Conservation (phyloP, 495 filamentous ascomycete species). For the Gamarada debralockiae region DNA sequence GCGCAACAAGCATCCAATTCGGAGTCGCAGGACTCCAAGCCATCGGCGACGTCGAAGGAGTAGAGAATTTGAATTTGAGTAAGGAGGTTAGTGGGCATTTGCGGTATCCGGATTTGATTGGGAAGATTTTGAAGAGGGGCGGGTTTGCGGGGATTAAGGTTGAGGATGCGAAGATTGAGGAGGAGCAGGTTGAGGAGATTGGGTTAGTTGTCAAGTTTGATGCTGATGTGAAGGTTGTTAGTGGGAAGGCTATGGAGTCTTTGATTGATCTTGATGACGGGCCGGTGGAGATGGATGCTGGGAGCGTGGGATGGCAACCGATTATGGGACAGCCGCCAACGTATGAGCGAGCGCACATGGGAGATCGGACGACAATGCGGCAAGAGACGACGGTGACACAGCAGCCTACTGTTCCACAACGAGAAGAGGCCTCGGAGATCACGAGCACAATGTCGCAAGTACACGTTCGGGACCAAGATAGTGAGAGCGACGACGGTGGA, state of each 20-base stretch:
- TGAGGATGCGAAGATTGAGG: slow-evolving; percentile 36
- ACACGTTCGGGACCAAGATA: background rate
- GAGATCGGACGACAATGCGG: no score
- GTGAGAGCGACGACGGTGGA: background rate
- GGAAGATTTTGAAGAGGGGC: slow-evolving; percentile 47
- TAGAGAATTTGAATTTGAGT: slow-evolving; percentile 54
- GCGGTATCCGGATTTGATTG: slow-evolving; percentile 49
- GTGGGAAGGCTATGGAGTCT: background rate
- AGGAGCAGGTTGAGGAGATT: slow-evolving; percentile 23
- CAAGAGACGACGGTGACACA: background rate
- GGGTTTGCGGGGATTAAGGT: slow-evolving; percentile 47
- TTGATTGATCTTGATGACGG: background rate
- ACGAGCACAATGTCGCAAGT: background rate
- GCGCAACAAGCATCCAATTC: slow-evolving; percentile 47
- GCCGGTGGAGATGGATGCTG: background rate
- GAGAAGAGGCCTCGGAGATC: background rate
- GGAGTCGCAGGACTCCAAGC: slow-evolving; percentile 55
- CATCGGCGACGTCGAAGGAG: slow-evolving; percentile 45
- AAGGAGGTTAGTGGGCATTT: slow-evolving; percentile 49
- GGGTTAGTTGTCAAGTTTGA: background rate
- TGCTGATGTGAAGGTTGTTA: background rate
- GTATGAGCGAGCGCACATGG: no score
- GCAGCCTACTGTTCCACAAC: background rate
- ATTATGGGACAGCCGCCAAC: no score
- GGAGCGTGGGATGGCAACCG: no score